phyloP scores from a whole-genome alignment of 2,329 filamentous ascomycete genomes.

The Huntiella abstrusa region DNA sequence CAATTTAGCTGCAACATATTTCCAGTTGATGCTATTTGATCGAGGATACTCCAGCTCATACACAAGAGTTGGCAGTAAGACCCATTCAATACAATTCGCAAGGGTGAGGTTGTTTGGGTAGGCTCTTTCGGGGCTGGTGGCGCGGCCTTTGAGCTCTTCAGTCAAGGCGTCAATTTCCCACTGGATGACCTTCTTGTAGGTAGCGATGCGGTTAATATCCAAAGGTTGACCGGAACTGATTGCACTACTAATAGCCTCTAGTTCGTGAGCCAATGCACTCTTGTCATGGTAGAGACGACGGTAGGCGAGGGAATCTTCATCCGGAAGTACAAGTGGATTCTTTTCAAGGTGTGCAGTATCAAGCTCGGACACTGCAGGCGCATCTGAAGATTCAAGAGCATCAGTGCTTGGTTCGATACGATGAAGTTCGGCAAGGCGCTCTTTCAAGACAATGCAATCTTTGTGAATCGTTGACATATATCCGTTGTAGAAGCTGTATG shows the following conservation, averaged over 20 bases:
- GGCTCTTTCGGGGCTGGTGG: slow-evolving; percentile 26
- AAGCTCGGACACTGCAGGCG: slow-evolving; percentile 13
- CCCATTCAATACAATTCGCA: slow-evolving; percentile 50
- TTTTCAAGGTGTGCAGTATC: slow-evolving; percentile 11
- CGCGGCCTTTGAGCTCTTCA: slow-evolving; percentile 47
- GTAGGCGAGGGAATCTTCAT: background rate
- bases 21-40: slow-evolving; percentile 48
- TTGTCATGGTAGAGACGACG: slow-evolving; percentile 31
- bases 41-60: slow-evolving; percentile 66
- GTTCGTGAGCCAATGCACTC: slow-evolving; percentile 39
- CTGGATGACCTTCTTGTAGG: slow-evolving; percentile 46
- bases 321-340: slow-evolving; percentile 9
- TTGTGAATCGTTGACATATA: slow-evolving; percentile 44
- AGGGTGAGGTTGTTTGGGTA: slow-evolving; percentile 55
- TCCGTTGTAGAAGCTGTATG: slow-evolving; percentile 63
- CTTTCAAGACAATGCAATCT: slow-evolving; percentile 25
- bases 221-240: slow-evolving; percentile 33
- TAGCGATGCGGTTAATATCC: slow-evolving; percentile 38
- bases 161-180: slow-evolving; percentile 46
- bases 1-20: slow-evolving; percentile 54
- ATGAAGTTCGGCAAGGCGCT: slow-evolving; percentile 38
- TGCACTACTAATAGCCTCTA: slow-evolving; percentile 22
- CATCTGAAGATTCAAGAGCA: background rate
- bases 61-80: slow-evolving; percentile 55
- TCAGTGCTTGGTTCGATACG: slow-evolving; percentile 4